Percentiles rank a stretch among this genome's conserved stretches.
Evolutionary conservation across 257 asterid genomes (phyloP).

Genomic region (Anisodus tanguticus): DNA sequence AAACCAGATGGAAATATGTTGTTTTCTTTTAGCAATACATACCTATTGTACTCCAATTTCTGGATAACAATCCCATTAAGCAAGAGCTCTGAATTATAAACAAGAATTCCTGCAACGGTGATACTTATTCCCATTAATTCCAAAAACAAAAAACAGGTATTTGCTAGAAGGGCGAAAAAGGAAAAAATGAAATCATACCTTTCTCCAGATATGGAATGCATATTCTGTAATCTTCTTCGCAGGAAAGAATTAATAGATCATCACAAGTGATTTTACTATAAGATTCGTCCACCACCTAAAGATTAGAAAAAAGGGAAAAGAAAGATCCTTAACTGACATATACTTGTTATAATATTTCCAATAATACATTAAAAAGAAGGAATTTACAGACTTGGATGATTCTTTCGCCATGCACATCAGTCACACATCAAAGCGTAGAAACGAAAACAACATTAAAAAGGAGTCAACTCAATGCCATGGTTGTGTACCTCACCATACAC

Average conservation of each 20-base stretch:
- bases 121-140: conserved; percentile 31
- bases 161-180: background rate
- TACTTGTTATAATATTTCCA: background rate
- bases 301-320: conserved; percentile 30
- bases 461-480: background rate
- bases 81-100: conserved; percentile 78
- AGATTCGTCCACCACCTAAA: conserved; percentile 49
- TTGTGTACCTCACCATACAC: conserved; percentile 69
- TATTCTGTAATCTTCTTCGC: conserved; percentile 57
- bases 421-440: background rate
- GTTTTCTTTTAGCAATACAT: conserved; percentile 27
- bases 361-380: background rate
- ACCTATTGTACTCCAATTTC: conserved; percentile 71
- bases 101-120: conserved; percentile 59
- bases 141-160: conserved; percentile 26
- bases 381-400: conserved; percentile 20
- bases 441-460: background rate
- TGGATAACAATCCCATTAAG: conserved; percentile 74
- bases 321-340: background rate
- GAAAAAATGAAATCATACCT: conserved; percentile 47
- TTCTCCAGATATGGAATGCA: conserved; percentile 63
- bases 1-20: background rate
- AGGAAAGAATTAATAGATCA: conserved; percentile 61
- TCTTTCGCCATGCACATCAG: background rate
- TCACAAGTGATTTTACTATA: conserved; percentile 39